Percentiles rank a stretch among this genome's conserved stretches.
These are phyloP conservation scores for Hypoxylon sp. DNA, from an alignment of 2,329 filamentous ascomycete genomes.

Conservation along the genomic window DNA sequence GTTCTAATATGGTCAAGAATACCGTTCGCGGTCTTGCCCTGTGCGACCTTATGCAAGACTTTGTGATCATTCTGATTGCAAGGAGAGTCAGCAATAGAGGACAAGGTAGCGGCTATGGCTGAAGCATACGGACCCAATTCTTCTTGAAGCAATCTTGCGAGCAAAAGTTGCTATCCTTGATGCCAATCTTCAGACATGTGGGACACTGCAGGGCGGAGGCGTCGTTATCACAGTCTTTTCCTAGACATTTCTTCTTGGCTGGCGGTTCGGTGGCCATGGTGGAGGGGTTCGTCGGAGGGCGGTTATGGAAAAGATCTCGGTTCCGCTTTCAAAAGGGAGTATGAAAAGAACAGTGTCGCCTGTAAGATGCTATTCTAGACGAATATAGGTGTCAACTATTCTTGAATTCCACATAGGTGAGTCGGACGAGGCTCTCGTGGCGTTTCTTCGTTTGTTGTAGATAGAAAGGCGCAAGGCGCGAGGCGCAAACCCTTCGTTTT, in stretches of 20 bases:
- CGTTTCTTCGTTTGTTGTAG: background rate
- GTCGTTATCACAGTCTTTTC: slow-evolving; percentile 86
- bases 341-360: background rate
- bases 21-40: slow-evolving; percentile 65
- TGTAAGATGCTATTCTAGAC: background rate
- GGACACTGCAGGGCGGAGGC: slow-evolving; percentile 91
- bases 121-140: slow-evolving; percentile 82
- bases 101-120: slow-evolving; percentile 2
- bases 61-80: slow-evolving; percentile 80
- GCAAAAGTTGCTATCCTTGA: slow-evolving; percentile 94
- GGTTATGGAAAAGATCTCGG: slow-evolving; percentile 8
- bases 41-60: slow-evolving; percentile 78
- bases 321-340: background rate
- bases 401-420: background rate
- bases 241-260: slow-evolving; percentile 78
- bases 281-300: slow-evolving; percentile 17
- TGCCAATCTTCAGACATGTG: slow-evolving; percentile 89
- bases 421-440: background rate
- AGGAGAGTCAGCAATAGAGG: slow-evolving; percentile 25
- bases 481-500: slow-evolving; percentile 20
- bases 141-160: slow-evolving; percentile 99
- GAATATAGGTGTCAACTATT: background rate
- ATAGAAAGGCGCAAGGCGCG: slow-evolving; percentile 22
- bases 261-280: slow-evolving; percentile 63
- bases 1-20: slow-evolving; percentile 79